Base-by-base conservation (phyloP, 352 stramenopile species). In the Globisporangium alternatum region DNA sequence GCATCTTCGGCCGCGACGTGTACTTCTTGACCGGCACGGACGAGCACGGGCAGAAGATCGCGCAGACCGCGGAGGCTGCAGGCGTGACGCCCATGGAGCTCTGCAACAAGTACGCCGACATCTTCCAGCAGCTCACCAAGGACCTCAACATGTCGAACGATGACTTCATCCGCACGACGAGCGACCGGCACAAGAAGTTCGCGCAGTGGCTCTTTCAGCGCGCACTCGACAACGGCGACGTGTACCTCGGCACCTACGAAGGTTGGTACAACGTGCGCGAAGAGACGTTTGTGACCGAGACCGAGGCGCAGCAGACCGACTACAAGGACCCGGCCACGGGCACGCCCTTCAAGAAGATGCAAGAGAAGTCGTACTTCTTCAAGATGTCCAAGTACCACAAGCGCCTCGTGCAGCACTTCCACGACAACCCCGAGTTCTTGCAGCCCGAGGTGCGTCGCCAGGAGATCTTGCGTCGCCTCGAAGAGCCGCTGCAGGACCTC, bases 21-120 rank as follows among this genome's bases (percentile, higher is more conserved):
- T 91, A 82, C 65, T 96, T 96, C 72, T 71, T 96, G 47, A 96
- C 88, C 48, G 86, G 86, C 37, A 97, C 97, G 12, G 98, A 99
- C 80, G 98, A 99, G 78, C 98, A 99, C 72, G 98, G 98, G 15
- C 97, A 99, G 81, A 99, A 99, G 84, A 99, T 99, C 70, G 97
- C 98, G 61, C 97, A 98, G 69, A 98, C 96, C 22, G 98, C 97
- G 0, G 96, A 97, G 54, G 86, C 88, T 31, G 74, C 92, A 15
- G 93, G 93, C 52, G 83, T 97, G 58, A 83, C 85, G 53, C 96
- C 98, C 2, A 96, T 98, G 65, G 83, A 98, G 57, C 93, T 99
- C 64, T 98, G 97, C 71, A 85, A 99, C 78, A 98, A 97, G 77
- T 98, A 98, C 80, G 86, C 91, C 0, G 79, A 56, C 30, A 79